A percentile compares a stretch with the other conserved stretches of the same genome.
phyloP scores from a whole-genome alignment of 306 rosid genomes.

The Mimosa pudica region DNA sequence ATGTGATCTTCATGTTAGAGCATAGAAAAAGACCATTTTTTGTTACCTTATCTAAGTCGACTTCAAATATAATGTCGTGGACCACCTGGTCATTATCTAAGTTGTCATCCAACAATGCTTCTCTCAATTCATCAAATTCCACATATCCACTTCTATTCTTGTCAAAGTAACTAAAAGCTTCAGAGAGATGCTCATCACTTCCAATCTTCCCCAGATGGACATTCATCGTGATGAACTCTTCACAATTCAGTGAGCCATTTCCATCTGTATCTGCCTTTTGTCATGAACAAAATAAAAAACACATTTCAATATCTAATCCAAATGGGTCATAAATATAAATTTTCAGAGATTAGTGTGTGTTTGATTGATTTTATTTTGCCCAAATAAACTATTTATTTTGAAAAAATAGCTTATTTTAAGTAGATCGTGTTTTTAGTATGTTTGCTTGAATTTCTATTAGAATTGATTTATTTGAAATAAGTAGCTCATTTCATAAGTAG shows the following conservation, averaged over 20 bases:
- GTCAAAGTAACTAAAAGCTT: conserved; percentile 81
- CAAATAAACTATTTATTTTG: too few species aligned
- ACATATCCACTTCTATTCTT: conserved; percentile 72
- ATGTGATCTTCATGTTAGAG: neutral
- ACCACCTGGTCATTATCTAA: conserved; percentile 59
- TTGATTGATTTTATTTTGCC: too few species aligned
- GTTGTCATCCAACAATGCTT: conserved; percentile 62
- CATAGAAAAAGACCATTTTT: neutral
- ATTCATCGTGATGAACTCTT: conserved; percentile 77
- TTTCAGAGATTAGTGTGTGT: neutral
- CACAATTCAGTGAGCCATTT: conserved; percentile 73
- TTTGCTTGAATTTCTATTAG: too few species aligned
- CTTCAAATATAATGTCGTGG: conserved; percentile 78
- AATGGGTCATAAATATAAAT: neutral
- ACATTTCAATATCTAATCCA: neutral
- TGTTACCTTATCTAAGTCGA: conserved; percentile 87
- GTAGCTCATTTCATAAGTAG: too few species aligned
- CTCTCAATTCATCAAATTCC: conserved; percentile 88
- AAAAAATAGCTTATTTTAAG: too few species aligned
- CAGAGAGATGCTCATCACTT: conserved; percentile 73
- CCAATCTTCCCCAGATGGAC: conserved; percentile 70
- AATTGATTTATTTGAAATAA: too few species aligned
- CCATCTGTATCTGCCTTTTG: conserved; percentile 90
- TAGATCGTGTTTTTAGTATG: too few species aligned
- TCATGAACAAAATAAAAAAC: neutral